Base-by-base conservation (phyloP, 192 early-diverging fungal genomes). In the Borealophlyctis nickersoniae region DNA sequence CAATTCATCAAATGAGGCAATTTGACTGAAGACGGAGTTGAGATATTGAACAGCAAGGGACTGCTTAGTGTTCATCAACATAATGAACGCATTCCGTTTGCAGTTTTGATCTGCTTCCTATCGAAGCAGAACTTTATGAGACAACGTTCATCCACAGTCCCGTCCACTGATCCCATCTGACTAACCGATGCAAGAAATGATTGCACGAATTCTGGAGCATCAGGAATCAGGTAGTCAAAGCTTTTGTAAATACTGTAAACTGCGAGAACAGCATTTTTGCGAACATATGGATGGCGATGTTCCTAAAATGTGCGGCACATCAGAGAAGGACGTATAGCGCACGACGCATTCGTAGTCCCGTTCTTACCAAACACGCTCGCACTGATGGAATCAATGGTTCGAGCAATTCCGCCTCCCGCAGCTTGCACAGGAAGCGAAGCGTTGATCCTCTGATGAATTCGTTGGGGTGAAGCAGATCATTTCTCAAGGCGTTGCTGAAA, bases 401-500 rank as follows among this genome's bases (percentile, higher is more conserved):
- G 5, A 99, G 81, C 31, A 99, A 70, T 72, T 99, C 96, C 19
- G 90, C 85, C 67, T 99, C 96, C 54, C 88, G 86, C 62, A 99
- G 82, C 75, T 98, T 98, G 83, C 92, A 92, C 63, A 99, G 77
- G 72, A 96, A 92, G 27, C 96, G 87, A 60, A 99, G 85, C 31
- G 92, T 96, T 2, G 85, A 86, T 22, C 95, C 96, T 59, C 96
- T 85, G 64, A 99, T 93, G 68, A 89, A 99, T 81, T 99, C 96
- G 77, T 99, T 99, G 39, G 96, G 94, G 73, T 98, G 95, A 76
- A 94, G 93, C 30, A 99, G 77, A 74, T 99, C 97, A 58, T 94
- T 96, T 73, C 91, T 81, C 56, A 98, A 75, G 34, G 93, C 89
- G 72, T 99, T 96, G 79, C 89, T 90, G 33, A 33, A 49, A 23